These are phyloP conservation scores for Mortierella sp. DNA, from an alignment of 371 early-diverging fungal species.

Conservation along the genomic window DNA sequence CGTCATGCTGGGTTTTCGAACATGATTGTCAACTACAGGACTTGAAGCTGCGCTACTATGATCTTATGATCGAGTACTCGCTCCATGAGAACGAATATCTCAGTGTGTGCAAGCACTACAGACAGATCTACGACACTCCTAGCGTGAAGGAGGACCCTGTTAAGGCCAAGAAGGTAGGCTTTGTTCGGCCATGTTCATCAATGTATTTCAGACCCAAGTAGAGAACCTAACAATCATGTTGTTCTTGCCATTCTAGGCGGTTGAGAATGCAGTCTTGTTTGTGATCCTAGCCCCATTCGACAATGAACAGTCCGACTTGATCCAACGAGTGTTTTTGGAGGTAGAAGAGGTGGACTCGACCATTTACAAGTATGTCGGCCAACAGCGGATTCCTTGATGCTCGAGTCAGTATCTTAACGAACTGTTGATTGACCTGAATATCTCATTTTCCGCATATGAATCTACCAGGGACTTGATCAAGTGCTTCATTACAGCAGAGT, in stretches of 20 bases:
- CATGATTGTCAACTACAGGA: slow-evolving; percentile 64
- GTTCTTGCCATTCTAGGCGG: slow-evolving; percentile 53
- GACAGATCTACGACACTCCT: slow-evolving; percentile 89
- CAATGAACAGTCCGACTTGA: slow-evolving; percentile 95
- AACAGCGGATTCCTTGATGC: no score
- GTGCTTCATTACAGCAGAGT: slow-evolving; percentile 89
- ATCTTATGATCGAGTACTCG: slow-evolving; percentile 94
- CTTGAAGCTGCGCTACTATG: slow-evolving; percentile 93
- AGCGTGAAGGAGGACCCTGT: slow-evolving; percentile 79
- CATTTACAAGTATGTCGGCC: slow-evolving; percentile 72
- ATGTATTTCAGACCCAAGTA: no score
- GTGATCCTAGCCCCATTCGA: slow-evolving; percentile 91
- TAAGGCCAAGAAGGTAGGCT: slow-evolving; percentile 79
- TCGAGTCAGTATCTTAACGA: no score
- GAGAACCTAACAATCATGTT: no score
- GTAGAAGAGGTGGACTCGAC: slow-evolving; percentile 79
- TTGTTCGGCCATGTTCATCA: background rate
- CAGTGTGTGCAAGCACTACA: slow-evolving; percentile 90
- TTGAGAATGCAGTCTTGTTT: slow-evolving; percentile 85
- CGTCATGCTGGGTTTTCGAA: no score
- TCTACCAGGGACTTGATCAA: slow-evolving; percentile 78
- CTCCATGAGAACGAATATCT: slow-evolving; percentile 91
- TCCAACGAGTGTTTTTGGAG: slow-evolving; percentile 86
- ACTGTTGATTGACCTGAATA: slow-evolving; percentile 3
- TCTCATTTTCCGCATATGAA: background rate